Evolutionary conservation across 306 rosid genomes (phyloP), one percentile per base, ranked within the genome.

Genomic region (Vicia villosa): DNA sequence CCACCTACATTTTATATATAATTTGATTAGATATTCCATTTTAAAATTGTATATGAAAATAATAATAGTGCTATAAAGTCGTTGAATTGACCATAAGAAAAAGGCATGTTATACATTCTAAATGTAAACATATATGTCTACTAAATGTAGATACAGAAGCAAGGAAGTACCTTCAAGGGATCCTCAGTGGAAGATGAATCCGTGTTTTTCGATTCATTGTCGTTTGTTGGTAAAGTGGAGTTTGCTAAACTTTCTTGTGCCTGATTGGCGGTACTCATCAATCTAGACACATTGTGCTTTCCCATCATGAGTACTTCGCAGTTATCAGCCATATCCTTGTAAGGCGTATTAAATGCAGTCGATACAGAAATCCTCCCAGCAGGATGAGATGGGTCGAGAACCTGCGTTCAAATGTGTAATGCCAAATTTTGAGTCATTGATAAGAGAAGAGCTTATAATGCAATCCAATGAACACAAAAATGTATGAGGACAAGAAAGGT

Each of bases 221-320:
- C 78, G 26, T 68, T 77, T 76, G 64, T 69, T 47, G 72, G 74
- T 28, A 62, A 70, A 70, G 80, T 59, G 43, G 45, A 13, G 73
- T 73, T 75, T 49, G 40, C 32, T 46, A 63, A 55, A 76, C 28
- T 50, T 37, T 84, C 91, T 24, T 83, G 88, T 63, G 66, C 79
- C 43, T 58, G 88, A 46, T 78, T 79, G 50, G 38, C 38, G 10
- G 75, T 17, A 73, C 68, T 82, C 91, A 89, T 84, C 78, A 95
- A 70, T 77, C 74, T 68, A 22, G 95, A 95, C 95, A 91, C 84
- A 83, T 82, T 80, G 30, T 88, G 86, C 83, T 94, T 91, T 82
- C 86, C 96, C 77, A 80, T 68, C 75, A 87, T 80, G 69, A 83
- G 91, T 6, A 78, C 83, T 78, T 95, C 99, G 68, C 96, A 91